phyloP scores from a whole-genome alignment of 1,284 basidiomycete genomes.

The Moesziomyces parantarcticus region DNA sequence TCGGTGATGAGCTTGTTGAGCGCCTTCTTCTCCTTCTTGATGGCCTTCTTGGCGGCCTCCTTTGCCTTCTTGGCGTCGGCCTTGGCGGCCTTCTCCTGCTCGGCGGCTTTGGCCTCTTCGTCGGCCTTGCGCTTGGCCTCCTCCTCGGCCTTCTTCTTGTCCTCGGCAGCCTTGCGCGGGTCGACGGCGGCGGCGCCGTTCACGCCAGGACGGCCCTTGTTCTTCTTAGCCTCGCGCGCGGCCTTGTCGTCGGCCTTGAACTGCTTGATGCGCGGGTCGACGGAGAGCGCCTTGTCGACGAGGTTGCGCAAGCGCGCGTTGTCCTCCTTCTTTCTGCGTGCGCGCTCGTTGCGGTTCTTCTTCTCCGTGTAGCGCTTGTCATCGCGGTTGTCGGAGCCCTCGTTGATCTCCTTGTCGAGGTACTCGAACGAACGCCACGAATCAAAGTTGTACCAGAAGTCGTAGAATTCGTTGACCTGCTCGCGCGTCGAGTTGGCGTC shows the following conservation, averaged over 20 bases:
- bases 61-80: constrained; percentile 94
- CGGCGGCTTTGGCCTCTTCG: constrained; percentile 74
- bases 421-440: constrained; percentile 98
- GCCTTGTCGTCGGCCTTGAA: constrained; percentile 98
- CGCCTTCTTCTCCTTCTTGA: constrained; percentile 67
- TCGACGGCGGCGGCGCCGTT: constrained; percentile 62
- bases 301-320: constrained; percentile 86
- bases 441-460: constrained; percentile 99
- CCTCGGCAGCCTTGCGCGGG: constrained; percentile 54
- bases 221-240: constrained; percentile 91
- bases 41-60: constrained; percentile 71
- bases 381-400: constrained; percentile 95
- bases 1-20: constrained; percentile 70
- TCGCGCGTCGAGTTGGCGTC: constrained; percentile 79
- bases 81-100: constrained; percentile 73
- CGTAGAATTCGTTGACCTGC: constrained; percentile 91
- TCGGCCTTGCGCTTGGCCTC: constrained; percentile 78
- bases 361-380: constrained; percentile 99
- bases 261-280: constrained; percentile 95
- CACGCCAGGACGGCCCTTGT: constrained; percentile 70
- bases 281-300: constrained; percentile 85
- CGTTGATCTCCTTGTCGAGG: constrained; percentile 97
- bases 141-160: constrained; percentile 73
- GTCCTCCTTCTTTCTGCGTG: constrained; percentile 97
- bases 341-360: constrained; percentile 98